A percentile compares a stretch with the other conserved stretches of the same genome.
Conservation (phyloP, 2,329 filamentous ascomycete genomes). For the Fusarium longipes region DNA sequence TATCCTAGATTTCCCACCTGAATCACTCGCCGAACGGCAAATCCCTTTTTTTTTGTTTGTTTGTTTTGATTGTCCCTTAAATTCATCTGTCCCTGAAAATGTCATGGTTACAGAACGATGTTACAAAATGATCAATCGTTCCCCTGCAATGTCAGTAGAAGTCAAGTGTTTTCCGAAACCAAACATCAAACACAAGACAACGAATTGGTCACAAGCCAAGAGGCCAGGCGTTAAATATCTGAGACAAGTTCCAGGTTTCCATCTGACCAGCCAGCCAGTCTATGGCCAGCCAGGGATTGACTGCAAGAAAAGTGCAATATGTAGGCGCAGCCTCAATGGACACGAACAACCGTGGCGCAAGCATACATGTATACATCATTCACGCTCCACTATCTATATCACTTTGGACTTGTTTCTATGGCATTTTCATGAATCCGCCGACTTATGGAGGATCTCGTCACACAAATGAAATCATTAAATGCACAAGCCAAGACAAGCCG, state of each 20-base stretch:
- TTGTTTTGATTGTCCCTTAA: slow-evolving; percentile 17
- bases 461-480: slow-evolving; percentile 17
- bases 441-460: slow-evolving; percentile 1
- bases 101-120: slow-evolving; percentile 10
- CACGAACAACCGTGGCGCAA: slow-evolving; percentile 33
- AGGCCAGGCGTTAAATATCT: slow-evolving; percentile 21
- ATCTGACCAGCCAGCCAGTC: neutral
- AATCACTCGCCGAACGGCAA: slow-evolving; percentile 30
- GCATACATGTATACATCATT: slow-evolving; percentile 5
- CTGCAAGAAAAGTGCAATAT: slow-evolving; percentile 7
- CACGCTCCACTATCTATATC: slow-evolving; percentile 12
- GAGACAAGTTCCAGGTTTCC: slow-evolving; percentile 22
- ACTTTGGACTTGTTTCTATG: slow-evolving; percentile 7
- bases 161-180: slow-evolving; percentile 16
- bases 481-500: slow-evolving; percentile 1
- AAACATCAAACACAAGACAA: slow-evolving; percentile 16
- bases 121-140: slow-evolving; percentile 16
- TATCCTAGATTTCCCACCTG: slow-evolving; percentile 36
- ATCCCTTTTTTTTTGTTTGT: slow-evolving; percentile 13
- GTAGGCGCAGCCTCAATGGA: slow-evolving; percentile 30
- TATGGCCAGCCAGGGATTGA: neutral
- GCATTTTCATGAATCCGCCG: slow-evolving; percentile 9
- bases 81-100: slow-evolving; percentile 6
- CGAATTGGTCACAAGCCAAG: slow-evolving; percentile 20
- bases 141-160: slow-evolving; percentile 7